Base-by-base conservation (phyloP, 2,329 filamentous ascomycete species). In the Alternaria sp. region DNA sequence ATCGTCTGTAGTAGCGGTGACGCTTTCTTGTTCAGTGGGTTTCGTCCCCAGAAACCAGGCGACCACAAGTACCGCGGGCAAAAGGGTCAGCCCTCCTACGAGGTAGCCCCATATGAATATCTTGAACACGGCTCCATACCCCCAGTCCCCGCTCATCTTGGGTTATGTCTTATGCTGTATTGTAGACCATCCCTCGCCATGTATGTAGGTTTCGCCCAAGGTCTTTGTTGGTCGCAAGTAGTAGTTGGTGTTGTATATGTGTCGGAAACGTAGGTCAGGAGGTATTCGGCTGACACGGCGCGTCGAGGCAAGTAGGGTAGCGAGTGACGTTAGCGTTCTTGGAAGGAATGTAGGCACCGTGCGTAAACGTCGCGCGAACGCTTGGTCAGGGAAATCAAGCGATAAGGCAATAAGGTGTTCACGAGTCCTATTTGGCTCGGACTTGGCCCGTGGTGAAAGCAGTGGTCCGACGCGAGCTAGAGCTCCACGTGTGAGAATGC, bases 101-200 rank as follows among this genome's bases (percentile, higher is more conserved):
- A 71, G 37, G 33, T 71, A 71, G 29, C 68, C 68, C 67, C 67
- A 71, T 40, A 70, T n/a, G 54, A 71, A 71, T 36, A 65, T 63
- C 61, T 64, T 69, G 50, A 71, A 60, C 45, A 65, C 42, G 11
- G 67, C 58, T 40, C 68, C 68, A 63, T 66, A 69, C 10, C 61
- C 60, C 68, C 68, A 70, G 53, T 65, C 67, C 52, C 61, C 68
- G 21, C 64, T 66, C 68, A 71, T 71, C 59, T 63, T 71, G 68
- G 63, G 57, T 54, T 49, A 39, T 64, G 52, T 62, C 45, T 57
- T 58, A 67, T 54, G 58, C 44, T 39, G 28, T 51, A 42, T 46
- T 59, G 51, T 31, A 36, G 56, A 63, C 54, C 67, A 65, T 66
- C 57, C 63, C 68, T 59, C 46, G 46, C 45, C 40, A 51, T 51